Evolutionary conservation across 202 grass and related monocot species (phyloP).

Genomic region (Zoysia matrella): DNA sequence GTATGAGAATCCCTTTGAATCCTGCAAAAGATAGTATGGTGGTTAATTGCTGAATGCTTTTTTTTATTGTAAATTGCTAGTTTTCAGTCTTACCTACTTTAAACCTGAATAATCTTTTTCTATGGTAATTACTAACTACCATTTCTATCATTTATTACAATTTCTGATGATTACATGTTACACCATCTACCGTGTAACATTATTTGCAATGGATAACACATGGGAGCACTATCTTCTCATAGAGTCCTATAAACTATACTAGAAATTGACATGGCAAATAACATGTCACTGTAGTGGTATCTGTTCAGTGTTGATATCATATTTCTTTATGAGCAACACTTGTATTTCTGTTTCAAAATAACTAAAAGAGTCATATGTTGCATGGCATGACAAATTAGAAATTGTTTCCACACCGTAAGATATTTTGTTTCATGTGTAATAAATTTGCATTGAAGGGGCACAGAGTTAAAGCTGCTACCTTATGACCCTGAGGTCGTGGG

Average conservation of each 20-base stretch:
- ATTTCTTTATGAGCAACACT: slow-evolving; percentile 19
- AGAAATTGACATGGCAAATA: slow-evolving; percentile 31
- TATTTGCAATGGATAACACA: neutral
- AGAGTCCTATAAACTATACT: neutral
- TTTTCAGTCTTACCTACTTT: neutral
- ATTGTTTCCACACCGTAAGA: neutral
- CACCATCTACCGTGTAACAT: slow-evolving; percentile 9
- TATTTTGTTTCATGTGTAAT: neutral
- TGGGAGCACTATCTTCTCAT: slow-evolving; percentile 10
- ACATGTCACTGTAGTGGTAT: neutral
- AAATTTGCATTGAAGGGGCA: too few species aligned
- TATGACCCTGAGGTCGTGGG: too few species aligned
- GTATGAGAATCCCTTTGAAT: slow-evolving; percentile 12
- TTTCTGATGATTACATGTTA: neutral
- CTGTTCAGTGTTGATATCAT: slow-evolving; percentile 22
- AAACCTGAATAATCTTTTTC: slow-evolving; percentile 13
- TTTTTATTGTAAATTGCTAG: slow-evolving; percentile 19
- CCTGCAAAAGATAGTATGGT: neutral
- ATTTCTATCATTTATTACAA: slow-evolving; percentile 1
- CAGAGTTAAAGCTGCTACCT: too few species aligned
- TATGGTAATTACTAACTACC: slow-evolving; percentile 19
- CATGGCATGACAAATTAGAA: slow-evolving; percentile 22
- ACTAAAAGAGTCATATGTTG: slow-evolving; percentile 11
- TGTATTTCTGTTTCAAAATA: slow-evolving; percentile 33
- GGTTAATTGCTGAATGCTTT: slow-evolving; percentile 16